These are phyloP conservation scores for Calycina herbarum DNA, from an alignment of 2,329 filamentous ascomycete species.

Conservation along the genomic window DNA sequence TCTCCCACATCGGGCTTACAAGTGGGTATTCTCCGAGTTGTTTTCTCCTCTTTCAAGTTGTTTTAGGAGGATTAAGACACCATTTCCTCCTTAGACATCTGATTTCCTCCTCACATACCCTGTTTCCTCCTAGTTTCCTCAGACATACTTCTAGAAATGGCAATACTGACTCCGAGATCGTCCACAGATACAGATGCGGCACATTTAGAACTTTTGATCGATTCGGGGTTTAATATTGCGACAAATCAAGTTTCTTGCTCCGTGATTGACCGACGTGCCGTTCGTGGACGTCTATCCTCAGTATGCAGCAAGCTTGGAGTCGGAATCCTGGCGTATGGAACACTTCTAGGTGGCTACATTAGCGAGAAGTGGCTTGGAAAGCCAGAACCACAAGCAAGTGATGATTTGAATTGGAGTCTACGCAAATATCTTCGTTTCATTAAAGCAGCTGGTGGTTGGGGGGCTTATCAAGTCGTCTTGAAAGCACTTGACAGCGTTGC, in stretches of 20 bases:
- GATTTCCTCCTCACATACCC: no score
- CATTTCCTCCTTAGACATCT: no score
- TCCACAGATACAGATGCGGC: slow-evolving; percentile 33
- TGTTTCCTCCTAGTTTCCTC: no score
- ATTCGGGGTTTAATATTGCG: slow-evolving; percentile 36
- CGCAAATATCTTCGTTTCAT: slow-evolving; percentile 42
- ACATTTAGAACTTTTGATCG: slow-evolving; percentile 36
- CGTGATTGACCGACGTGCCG: slow-evolving; percentile 35
- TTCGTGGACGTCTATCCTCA: slow-evolving; percentile 29
- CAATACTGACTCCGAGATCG: no score
- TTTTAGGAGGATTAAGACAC: no score
- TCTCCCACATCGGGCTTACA: slow-evolving; percentile 35
- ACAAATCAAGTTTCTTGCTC: slow-evolving; percentile 39
- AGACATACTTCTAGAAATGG: no score
- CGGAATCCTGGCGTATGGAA: slow-evolving; percentile 37
- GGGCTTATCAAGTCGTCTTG: slow-evolving; percentile 17
- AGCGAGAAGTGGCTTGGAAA: slow-evolving; percentile 34
- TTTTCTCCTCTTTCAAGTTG: no score
- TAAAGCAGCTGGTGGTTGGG: slow-evolving; percentile 33
- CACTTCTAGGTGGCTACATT: slow-evolving; percentile 38
- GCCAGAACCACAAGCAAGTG: slow-evolving; percentile 27
- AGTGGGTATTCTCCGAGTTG: slow-evolving; percentile 9
- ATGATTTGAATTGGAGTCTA: slow-evolving; percentile 35
- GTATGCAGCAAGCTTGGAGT: slow-evolving; percentile 32
- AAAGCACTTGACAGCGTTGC: no score